Conservation (phyloP, 345 rosid species). For the Lenwebbia sp. region DNA sequence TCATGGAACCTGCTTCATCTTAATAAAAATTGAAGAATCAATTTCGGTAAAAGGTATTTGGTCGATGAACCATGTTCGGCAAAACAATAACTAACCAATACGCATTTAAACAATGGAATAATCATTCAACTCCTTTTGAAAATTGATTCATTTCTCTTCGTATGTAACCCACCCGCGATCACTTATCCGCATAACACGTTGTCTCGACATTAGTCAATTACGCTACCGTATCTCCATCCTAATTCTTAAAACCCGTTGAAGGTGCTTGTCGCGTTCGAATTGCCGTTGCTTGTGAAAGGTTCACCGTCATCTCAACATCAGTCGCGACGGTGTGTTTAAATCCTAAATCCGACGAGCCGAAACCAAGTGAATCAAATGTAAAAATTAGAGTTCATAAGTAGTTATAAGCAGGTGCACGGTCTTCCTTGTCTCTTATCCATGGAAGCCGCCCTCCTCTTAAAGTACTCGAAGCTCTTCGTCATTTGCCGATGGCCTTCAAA, state of each 20-base stretch:
- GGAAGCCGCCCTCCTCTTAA: too few species aligned
- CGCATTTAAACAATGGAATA: not conserved
- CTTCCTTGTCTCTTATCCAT: not conserved
- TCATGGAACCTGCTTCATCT: too few species aligned
- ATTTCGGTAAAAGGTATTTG: too few species aligned
- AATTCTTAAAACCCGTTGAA: not conserved
- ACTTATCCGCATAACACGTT: not conserved
- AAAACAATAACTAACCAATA: not conserved
- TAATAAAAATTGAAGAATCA: too few species aligned
- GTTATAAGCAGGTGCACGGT: not conserved
- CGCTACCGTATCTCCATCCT: not conserved
- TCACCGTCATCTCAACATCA: not conserved
- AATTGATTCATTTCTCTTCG: not conserved
- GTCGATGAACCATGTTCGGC: too few species aligned
- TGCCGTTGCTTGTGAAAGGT: not conserved
- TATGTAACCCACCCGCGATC: not conserved
- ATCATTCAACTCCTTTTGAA: not conserved
- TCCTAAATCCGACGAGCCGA: not conserved
- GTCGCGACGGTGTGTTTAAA: fast-evolving
- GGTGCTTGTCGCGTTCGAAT: not conserved
- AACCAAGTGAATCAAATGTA: not conserved
- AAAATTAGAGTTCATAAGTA: not conserved
- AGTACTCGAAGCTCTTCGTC: not conserved
- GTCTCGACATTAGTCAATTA: not conserved
- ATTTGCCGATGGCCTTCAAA: not conserved